Evolutionary conservation across 345 rosid genomes (phyloP).

Genomic region (Ceriops zippeliana): DNA sequence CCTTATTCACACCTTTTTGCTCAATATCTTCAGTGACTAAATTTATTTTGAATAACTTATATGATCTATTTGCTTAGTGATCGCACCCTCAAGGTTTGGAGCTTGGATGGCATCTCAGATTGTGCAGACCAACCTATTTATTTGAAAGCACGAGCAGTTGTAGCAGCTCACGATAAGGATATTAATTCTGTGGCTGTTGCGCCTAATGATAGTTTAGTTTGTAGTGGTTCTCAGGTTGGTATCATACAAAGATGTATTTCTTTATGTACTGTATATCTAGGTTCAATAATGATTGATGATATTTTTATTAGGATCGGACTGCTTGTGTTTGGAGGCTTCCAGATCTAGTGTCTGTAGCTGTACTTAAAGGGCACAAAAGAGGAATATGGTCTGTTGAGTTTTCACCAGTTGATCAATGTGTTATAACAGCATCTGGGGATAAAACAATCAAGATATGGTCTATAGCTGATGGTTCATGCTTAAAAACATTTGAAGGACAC

Average conservation of each 20-base stretch:
- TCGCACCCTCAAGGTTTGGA: constrained; percentile 95
- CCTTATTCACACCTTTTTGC: neutral
- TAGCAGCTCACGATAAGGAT: constrained; percentile 91
- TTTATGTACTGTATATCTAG: neutral
- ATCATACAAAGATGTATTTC: neutral
- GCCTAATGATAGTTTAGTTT: constrained; percentile 83
- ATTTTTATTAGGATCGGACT: constrained; percentile 68
- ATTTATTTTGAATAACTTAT: neutral
- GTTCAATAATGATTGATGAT: neutral
- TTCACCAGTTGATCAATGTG: constrained; percentile 94
- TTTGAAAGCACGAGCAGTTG: constrained; percentile 86
- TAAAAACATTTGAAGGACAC: constrained; percentile 96
- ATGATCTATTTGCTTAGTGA: constrained; percentile 50
- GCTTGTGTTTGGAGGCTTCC: constrained; percentile 96
- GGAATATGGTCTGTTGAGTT: constrained; percentile 97
- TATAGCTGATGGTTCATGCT: constrained; percentile 86
- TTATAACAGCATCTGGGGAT: constrained; percentile 93
- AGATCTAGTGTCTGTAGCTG: constrained; percentile 72
- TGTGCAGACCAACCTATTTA: constrained; percentile 48
- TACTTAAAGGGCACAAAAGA: constrained; percentile 83
- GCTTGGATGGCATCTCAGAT: constrained; percentile 61
- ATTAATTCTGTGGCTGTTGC: constrained; percentile 87
- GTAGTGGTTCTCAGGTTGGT: constrained; percentile 93
- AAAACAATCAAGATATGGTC: constrained; percentile 90
- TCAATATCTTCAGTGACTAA: neutral